phyloP scores from a whole-genome alignment of 2,329 filamentous ascomycete species.

The Penicillium sp. region DNA sequence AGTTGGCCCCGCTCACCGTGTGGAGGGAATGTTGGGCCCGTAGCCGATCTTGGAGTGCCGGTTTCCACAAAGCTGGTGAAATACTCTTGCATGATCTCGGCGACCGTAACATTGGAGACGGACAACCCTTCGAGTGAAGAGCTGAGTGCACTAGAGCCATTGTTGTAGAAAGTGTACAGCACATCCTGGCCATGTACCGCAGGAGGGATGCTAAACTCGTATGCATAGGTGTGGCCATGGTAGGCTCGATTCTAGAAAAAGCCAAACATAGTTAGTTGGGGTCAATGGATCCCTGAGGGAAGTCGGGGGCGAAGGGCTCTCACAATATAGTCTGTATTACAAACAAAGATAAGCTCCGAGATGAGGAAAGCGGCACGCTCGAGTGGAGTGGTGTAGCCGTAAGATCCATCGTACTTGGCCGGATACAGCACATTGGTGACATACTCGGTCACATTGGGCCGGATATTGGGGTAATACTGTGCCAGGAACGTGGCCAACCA shows the following conservation, averaged over 20 bases:
- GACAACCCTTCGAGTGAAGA: slow-evolving; percentile 30
- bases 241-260: slow-evolving; percentile 42
- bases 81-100: slow-evolving; percentile 38
- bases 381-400: slow-evolving; percentile 47
- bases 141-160: slow-evolving; percentile 25
- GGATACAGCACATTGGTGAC: slow-evolving; percentile 53
- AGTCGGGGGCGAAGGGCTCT: too few relatives aligned
- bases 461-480: slow-evolving; percentile 23
- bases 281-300: too few relatives aligned
- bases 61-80: slow-evolving; percentile 37
- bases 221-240: slow-evolving; percentile 51
- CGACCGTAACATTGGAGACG: slow-evolving; percentile 31
- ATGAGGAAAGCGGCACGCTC: slow-evolving; percentile 43
- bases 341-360: slow-evolving; percentile 48
- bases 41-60: slow-evolving; percentile 34
- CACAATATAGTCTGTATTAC: slow-evolving; percentile 53
- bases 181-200: slow-evolving; percentile 55
- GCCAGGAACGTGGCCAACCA: slow-evolving; percentile 21
- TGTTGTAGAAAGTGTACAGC: slow-evolving; percentile 52
- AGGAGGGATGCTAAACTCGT: slow-evolving; percentile 54
- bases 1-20: slow-evolving; percentile 48
- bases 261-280: too few relatives aligned
- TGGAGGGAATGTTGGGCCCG: slow-evolving; percentile 46
- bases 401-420: slow-evolving; percentile 47
- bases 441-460: slow-evolving; percentile 37